Base-by-base conservation (phyloP, 2,329 filamentous ascomycete genomes). In the Herpomyces periplanetae region DNA sequence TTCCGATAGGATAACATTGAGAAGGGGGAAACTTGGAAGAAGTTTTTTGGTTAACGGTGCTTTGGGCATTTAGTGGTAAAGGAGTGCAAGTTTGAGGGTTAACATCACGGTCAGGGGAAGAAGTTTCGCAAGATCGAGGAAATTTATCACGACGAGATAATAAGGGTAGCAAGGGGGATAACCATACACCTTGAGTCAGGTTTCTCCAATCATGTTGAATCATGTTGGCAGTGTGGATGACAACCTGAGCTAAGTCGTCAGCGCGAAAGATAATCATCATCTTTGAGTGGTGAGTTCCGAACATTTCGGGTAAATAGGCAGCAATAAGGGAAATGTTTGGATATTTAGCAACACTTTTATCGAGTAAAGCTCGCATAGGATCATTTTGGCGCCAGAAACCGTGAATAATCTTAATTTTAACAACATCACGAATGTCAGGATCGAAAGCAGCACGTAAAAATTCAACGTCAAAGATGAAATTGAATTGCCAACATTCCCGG, bases 211-310 rank as follows among this genome's bases (percentile, higher is more conserved):
- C 71, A 21, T 59, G 56, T 3, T 47, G 32, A n/a, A 85, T 75
- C 61, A 85, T 69, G 28, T 87, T 87, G 8, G 71, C 68, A 0
- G 71, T 87, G 28, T 84, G 66, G 12, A 87, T 71, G 21, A 84
- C 39, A 4, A 87, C 42, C 36, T 84, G 63, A 1, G 61, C 64
- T 0, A 47, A 52, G 25, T 62, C 55, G 31, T 85, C 68, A 33
- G 64, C 57, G 3, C 64, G 51, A 24, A 85, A 44, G 3, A 85
- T 37, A n/a, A 85, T 43, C 36, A 85, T 51, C 64, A 85, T 80
- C 37, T 85, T 80, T 6, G 63, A 49, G 31, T 59, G 69, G 35
- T 87, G 71, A 0, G 69, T 87, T 2, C 71, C 71, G 31, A 71
- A 84, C 26, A 59, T 53, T 31, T 75, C 64, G 0, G 68, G 63